Percentiles rank a stretch among this genome's conserved stretches.
These are phyloP conservation scores for Buxus sempervirens DNA, from an alignment of 164 flowering plant genomes.

Conservation along the genomic window DNA sequence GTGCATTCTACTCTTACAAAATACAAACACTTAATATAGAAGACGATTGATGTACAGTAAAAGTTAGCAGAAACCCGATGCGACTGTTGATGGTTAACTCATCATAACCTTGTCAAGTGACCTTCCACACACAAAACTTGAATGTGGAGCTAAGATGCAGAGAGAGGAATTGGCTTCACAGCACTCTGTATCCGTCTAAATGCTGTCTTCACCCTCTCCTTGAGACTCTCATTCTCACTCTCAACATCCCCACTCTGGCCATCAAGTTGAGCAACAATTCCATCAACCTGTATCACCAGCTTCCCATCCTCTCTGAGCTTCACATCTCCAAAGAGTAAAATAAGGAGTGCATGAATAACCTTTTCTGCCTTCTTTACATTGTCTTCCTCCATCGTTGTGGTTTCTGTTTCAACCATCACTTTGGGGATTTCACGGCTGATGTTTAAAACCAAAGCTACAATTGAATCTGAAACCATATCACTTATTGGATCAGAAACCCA, in stretches of 20 bases:
- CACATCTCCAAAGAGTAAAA: constrained; percentile 89
- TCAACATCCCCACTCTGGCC: constrained; percentile 80
- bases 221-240: constrained; percentile 72
- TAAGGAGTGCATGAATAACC: constrained; percentile 66
- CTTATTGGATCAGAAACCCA: constrained; percentile 94
- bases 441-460: constrained; percentile 76
- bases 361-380: constrained; percentile 67
- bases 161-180: constrained; percentile 78
- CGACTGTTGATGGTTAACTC: too few relatives aligned
- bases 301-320: constrained; percentile 74
- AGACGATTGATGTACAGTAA: too few relatives aligned
- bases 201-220: constrained; percentile 72
- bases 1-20: too few relatives aligned
- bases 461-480: constrained; percentile 94
- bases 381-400: constrained; percentile 57
- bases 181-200: constrained; percentile 66
- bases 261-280: constrained; percentile 68
- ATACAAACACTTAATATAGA: too few relatives aligned
- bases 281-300: constrained; percentile 71
- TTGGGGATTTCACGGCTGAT: constrained; percentile 73
- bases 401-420: constrained; percentile 54
- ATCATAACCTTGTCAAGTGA: too few relatives aligned
- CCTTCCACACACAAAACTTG: too few relatives aligned
- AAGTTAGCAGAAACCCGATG: too few relatives aligned
- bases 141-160: constrained; percentile 21